Evolutionary conservation across 1,139 yeast species (phyloP).

Genomic region (Taphrina wiesneri): DNA sequence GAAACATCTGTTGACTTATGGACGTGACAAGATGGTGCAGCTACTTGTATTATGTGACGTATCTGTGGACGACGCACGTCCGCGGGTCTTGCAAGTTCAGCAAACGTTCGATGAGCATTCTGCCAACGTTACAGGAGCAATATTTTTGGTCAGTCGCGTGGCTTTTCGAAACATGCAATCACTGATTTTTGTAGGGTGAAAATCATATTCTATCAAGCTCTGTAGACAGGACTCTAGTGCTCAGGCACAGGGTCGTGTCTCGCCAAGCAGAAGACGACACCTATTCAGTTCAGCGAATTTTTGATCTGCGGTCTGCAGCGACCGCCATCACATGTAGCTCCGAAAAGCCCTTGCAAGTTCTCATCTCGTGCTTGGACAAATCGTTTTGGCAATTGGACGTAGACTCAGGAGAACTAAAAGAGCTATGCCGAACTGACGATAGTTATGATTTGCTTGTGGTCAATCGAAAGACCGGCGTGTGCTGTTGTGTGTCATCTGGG

Average conservation of each 20-base stretch:
- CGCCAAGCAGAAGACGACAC: neutral
- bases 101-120: constrained; percentile 30
- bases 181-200: neutral
- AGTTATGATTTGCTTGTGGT: constrained; percentile 4
- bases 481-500: constrained; percentile 12
- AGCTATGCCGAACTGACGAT: constrained; percentile 14
- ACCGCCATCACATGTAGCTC: neutral
- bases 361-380: constrained; percentile 10
- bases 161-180: too few relatives aligned
- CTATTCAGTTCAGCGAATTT: neutral
- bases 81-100: neutral
- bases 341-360: neutral
- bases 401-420: neutral
- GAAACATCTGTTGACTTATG: neutral
- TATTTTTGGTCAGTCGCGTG: neutral
- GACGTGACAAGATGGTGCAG: constrained; percentile 21
- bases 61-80: too few relatives aligned
- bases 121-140: constrained; percentile 1
- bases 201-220: constrained; percentile 3
- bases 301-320: constrained; percentile 2
- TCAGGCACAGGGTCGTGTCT: neutral
- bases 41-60: neutral
- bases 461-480: neutral
- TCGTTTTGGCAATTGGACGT: constrained; percentile 1
- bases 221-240: constrained; percentile 7